phyloP scores from a whole-genome alignment of 2,329 filamentous ascomycete genomes.

The Thermomyces lanuginosus region DNA sequence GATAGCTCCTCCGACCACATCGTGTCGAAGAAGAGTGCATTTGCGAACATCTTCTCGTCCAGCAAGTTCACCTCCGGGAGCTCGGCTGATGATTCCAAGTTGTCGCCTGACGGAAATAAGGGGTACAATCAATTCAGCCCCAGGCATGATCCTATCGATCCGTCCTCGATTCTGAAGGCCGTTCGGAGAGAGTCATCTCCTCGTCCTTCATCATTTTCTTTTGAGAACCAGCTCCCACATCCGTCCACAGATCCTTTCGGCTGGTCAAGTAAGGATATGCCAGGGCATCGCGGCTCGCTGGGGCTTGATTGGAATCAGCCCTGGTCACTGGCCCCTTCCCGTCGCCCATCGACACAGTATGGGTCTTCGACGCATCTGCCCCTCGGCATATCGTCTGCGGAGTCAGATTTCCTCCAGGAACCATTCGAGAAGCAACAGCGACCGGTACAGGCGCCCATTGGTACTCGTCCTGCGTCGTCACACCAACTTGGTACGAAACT shows the following conservation, averaged over 20 bases:
- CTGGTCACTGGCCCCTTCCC: slow-evolving; percentile 63
- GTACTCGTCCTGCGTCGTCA: slow-evolving; percentile 52
- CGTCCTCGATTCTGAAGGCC: slow-evolving; percentile 26
- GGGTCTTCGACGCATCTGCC: slow-evolving; percentile 52
- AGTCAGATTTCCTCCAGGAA: slow-evolving; percentile 32
- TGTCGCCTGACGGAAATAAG: slow-evolving; percentile 18
- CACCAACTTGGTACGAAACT: slow-evolving; percentile 45
- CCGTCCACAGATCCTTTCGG: slow-evolving; percentile 70
- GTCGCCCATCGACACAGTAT: slow-evolving; percentile 63
- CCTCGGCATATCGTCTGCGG: slow-evolving; percentile 34
- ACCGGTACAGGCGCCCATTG: slow-evolving; percentile 52
- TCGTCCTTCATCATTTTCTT: slow-evolving; percentile 38
- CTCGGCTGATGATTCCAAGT: slow-evolving; percentile 14
- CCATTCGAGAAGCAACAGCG: slow-evolving; percentile 32
- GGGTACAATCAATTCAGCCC: slow-evolving; percentile 34
- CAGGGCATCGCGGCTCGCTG: slow-evolving; percentile 37
- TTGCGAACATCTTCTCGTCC: slow-evolving; percentile 29
- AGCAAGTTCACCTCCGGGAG: slow-evolving; percentile 23
- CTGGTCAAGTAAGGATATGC: slow-evolving; percentile 40
- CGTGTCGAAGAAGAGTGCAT: slow-evolving; percentile 23
- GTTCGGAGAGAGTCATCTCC: slow-evolving; percentile 30
- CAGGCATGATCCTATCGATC: slow-evolving; percentile 31
- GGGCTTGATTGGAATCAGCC: slow-evolving; percentile 37
- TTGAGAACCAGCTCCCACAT: slow-evolving; percentile 45
- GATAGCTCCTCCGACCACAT: slow-evolving; percentile 27